Percentiles rank a stretch among this genome's conserved stretches.
phyloP scores from a whole-genome alignment of 208 protist species.

The Blechomonas ayalai region DNA sequence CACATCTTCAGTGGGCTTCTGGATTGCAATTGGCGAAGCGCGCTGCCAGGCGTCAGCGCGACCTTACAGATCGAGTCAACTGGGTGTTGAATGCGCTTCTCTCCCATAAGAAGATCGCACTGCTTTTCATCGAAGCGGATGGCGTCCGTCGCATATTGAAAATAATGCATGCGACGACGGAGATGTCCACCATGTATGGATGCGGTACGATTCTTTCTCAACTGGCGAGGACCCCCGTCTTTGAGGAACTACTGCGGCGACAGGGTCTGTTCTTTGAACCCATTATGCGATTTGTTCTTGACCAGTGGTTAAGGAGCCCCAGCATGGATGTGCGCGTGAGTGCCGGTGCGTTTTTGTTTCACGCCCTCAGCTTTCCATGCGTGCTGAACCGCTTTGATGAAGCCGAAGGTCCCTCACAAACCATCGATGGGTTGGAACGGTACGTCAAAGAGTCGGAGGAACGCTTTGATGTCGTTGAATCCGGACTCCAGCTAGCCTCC shows the following conservation, averaged over 20 bases:
- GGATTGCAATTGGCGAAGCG: slow-evolving; percentile 13
- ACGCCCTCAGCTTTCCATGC: slow-evolving; percentile 74
- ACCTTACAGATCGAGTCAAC: slow-evolving; percentile 45
- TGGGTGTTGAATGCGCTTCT: slow-evolving; percentile 77
- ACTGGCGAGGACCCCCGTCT: slow-evolving; percentile 44
- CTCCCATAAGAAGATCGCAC: slow-evolving; percentile 65
- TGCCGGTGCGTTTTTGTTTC: slow-evolving; percentile 68
- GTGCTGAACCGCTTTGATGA: slow-evolving; percentile 64
- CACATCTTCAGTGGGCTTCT: slow-evolving; percentile 21
- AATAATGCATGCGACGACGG: slow-evolving; percentile 25
- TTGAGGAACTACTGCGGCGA: slow-evolving; percentile 70
- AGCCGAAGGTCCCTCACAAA: slow-evolving; percentile 34
- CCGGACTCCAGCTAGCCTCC: slow-evolving; percentile 36
- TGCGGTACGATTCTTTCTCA: slow-evolving; percentile 69
- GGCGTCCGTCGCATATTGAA: slow-evolving; percentile 49
- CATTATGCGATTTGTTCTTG: slow-evolving; percentile 66
- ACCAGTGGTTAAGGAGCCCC: slow-evolving; percentile 46
- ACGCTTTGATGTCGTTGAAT: slow-evolving; percentile 58
- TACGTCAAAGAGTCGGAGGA: slow-evolving; percentile 59
- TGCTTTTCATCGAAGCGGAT: slow-evolving; percentile 64
- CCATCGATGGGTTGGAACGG: slow-evolving; percentile 37
- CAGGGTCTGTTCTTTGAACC: slow-evolving; percentile 49
- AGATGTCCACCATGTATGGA: slow-evolving; percentile 45
- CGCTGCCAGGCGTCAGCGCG: slow-evolving; percentile 27
- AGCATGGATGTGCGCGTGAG: slow-evolving; percentile 61